These are phyloP conservation scores for Stenogyne calaminthoides DNA, from an alignment of 305 asterid species.

Conservation along the genomic window DNA sequence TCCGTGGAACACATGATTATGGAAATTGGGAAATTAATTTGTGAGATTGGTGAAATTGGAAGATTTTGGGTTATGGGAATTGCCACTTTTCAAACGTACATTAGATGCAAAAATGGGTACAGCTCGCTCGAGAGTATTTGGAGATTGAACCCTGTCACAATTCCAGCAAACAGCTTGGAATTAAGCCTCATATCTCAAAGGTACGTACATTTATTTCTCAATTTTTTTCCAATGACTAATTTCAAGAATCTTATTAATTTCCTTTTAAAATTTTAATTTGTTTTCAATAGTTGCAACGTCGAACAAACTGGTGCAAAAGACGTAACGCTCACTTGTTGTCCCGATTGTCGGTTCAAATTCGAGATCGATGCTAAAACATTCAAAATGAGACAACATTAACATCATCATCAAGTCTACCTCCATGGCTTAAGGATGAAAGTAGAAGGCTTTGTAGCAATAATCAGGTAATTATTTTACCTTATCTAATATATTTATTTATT, in stretches of 20 bases:
- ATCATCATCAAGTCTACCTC: slow-evolving; percentile 52
- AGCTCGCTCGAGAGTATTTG: slow-evolving; percentile 61
- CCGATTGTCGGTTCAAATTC: slow-evolving; percentile 47
- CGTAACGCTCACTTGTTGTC: slow-evolving; percentile 40
- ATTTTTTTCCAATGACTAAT: background rate
- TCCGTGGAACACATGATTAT: slow-evolving; percentile 72
- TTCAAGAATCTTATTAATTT: background rate
- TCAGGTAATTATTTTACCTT: slow-evolving; percentile 42
- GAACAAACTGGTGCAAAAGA: background rate
- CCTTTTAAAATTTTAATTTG: background rate
- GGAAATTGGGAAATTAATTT: slow-evolving; percentile 62
- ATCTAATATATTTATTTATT: too few relatives aligned
- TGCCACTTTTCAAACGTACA: slow-evolving; percentile 67
- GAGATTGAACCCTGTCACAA: slow-evolving; percentile 63
- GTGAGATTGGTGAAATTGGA: slow-evolving; percentile 48
- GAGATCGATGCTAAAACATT: slow-evolving; percentile 39
- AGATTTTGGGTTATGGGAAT: slow-evolving; percentile 74
- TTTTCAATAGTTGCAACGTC: background rate
- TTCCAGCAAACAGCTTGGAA: slow-evolving; percentile 58
- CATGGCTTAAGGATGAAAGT: slow-evolving; percentile 67
- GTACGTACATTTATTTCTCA: slow-evolving; percentile 18
- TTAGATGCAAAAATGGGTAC: slow-evolving; percentile 61
- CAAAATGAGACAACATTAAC: slow-evolving; percentile 35
- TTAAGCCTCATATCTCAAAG: slow-evolving; percentile 58
- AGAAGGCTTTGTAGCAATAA: slow-evolving; percentile 42